Conservation (phyloP, 345 rosid species). For the Kernera saxatilis region DNA sequence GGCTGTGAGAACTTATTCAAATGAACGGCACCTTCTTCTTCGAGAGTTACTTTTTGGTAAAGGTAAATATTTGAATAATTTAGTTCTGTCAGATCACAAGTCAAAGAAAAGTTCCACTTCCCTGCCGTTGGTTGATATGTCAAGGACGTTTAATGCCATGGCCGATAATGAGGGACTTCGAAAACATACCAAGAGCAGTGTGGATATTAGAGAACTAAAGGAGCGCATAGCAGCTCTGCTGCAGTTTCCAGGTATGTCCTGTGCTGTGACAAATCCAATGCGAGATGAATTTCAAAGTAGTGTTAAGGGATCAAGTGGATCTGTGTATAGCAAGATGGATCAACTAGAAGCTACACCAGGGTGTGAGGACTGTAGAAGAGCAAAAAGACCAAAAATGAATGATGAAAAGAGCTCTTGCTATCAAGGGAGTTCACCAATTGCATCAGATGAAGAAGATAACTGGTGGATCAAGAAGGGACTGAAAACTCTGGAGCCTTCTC, state of each 20-base stretch:
- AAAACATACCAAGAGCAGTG: slow-evolving; percentile 40
- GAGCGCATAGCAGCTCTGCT: slow-evolving; percentile 58
- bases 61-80: slow-evolving; percentile 20
- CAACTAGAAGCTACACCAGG: slow-evolving; percentile 58
- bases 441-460: slow-evolving; percentile 77
- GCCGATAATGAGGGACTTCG: slow-evolving; percentile 30
- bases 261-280: slow-evolving; percentile 38
- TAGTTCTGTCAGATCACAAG: slow-evolving; percentile 33
- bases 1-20: slow-evolving; percentile 61
- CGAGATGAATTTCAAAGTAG: slow-evolving; percentile 65
- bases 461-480: slow-evolving; percentile 92
- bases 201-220: slow-evolving; percentile 55
- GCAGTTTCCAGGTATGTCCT: slow-evolving; percentile 54
- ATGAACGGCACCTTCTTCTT: slow-evolving; percentile 80
- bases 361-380: slow-evolving; percentile 90
- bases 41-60: slow-evolving; percentile 41
- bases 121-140: slow-evolving; percentile 36
- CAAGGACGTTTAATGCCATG: slow-evolving; percentile 36
- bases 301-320: slow-evolving; percentile 55
- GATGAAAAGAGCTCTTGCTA: slow-evolving; percentile 64
- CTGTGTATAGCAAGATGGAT: slow-evolving; percentile 41
- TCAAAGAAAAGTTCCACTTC: slow-evolving; percentile 32
- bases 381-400: slow-evolving; percentile 52
- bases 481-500: slow-evolving; percentile 45
- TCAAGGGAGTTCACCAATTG: slow-evolving; percentile 61